phyloP scores from a whole-genome alignment of 495 filamentous ascomycete species.

The Hapsidospora chrysogenum region DNA sequence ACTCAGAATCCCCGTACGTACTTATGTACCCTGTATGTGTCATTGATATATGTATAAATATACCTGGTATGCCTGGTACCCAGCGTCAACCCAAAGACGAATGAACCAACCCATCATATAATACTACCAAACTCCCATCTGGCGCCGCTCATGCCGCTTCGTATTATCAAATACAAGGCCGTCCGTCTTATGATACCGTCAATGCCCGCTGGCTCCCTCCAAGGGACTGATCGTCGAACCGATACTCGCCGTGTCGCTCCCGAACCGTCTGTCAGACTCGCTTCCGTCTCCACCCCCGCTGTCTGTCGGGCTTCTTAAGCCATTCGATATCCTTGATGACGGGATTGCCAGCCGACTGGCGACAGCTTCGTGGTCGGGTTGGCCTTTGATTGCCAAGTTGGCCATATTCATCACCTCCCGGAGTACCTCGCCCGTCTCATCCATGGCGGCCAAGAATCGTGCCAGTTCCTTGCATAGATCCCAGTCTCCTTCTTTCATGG shows the following conservation, averaged over 20 bases:
- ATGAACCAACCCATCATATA: no score
- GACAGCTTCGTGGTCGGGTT: slow-evolving; percentile 20
- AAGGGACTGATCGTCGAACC: slow-evolving; percentile 1
- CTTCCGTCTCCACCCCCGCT: slow-evolving; percentile 11
- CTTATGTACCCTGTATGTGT: no score
- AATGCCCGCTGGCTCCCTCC: background rate
- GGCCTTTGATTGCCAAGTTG: slow-evolving; percentile 33
- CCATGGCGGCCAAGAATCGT: slow-evolving; percentile 81
- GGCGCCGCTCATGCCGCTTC: no score
- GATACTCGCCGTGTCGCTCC: slow-evolving; percentile 14
- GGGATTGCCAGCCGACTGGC: slow-evolving; percentile 34
- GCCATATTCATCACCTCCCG: slow-evolving; percentile 62
- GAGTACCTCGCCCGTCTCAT: slow-evolving; percentile 70
- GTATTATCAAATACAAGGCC: no score
- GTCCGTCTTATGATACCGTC: no score
- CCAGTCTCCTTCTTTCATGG: slow-evolving; percentile 80
- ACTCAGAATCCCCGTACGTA: no score
- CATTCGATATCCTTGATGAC: slow-evolving; percentile 9
- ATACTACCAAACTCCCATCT: no score
- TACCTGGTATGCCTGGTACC: no score
- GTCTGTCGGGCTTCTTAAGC: slow-evolving; percentile 4
- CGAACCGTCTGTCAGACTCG: slow-evolving; percentile 10
- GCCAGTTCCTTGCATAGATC: slow-evolving; percentile 92
- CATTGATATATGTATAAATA: no score
- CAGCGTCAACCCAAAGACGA: no score